phyloP scores from a whole-genome alignment of 2,329 filamentous ascomycete genomes.

The Tolypocladium paradoxum region DNA sequence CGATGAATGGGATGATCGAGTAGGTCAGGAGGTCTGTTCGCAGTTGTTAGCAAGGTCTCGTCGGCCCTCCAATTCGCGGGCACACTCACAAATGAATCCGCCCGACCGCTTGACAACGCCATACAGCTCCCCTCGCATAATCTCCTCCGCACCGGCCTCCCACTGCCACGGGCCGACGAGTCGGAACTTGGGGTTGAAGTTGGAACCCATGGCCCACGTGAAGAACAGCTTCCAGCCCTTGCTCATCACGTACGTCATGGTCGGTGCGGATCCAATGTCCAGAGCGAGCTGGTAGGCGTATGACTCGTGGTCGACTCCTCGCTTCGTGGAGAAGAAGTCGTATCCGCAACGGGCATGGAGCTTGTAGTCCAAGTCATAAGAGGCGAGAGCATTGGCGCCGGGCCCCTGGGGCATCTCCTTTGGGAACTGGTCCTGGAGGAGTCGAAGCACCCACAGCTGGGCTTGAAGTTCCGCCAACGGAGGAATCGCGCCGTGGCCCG shows the following conservation, averaged over 20 bases:
- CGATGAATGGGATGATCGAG: constrained; percentile 21
- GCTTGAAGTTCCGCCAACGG: constrained; percentile 37
- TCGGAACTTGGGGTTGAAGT: constrained; percentile 39
- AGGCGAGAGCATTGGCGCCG: constrained; percentile 13
- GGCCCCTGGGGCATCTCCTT: constrained; percentile 6
- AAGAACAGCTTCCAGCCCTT: constrained; percentile 27
- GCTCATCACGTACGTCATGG: constrained; percentile 20
- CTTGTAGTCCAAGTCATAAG: constrained; percentile 29
- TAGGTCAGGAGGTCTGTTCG: constrained; percentile 22
- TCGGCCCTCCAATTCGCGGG: neutral
- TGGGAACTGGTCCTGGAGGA: constrained; percentile 21
- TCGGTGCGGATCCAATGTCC: constrained; percentile 33
- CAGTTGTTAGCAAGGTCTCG: constrained; percentile 5
- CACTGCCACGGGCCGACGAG: constrained; percentile 33
- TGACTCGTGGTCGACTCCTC: constrained; percentile 37
- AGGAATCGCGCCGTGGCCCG: constrained; percentile 34
- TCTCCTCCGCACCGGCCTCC: constrained; percentile 19
- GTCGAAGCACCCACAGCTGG: constrained; percentile 32
- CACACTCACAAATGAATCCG: constrained; percentile 24
- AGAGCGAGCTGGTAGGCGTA: constrained; percentile 39
- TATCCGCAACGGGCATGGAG: constrained; percentile 23
- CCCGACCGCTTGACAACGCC: constrained; percentile 24
- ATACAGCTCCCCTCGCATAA: constrained; percentile 32
- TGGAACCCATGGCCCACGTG: constrained; percentile 36
- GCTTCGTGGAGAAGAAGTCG: constrained; percentile 21